These are phyloP conservation scores for Volvariella volvacea DNA, from an alignment of 1,284 basidiomycete genomes.

Conservation along the genomic window DNA sequence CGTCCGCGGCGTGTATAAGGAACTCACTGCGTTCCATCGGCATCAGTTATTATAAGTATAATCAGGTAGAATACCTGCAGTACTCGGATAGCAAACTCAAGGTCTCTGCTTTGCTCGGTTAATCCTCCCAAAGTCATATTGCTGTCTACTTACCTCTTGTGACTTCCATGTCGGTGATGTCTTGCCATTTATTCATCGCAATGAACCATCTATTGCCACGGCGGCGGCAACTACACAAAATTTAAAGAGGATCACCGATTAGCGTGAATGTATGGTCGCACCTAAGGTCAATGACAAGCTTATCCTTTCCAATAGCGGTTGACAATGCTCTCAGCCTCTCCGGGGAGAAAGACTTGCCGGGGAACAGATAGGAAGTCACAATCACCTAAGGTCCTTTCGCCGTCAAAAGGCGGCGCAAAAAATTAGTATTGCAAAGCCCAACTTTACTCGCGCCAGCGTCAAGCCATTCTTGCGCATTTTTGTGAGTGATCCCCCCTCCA, in stretches of 20 bases:
- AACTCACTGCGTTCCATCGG: slow-evolving; percentile 65
- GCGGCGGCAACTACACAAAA: slow-evolving; percentile 70
- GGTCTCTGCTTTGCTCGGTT: slow-evolving; percentile 48
- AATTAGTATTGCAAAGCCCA: slow-evolving; percentile 3
- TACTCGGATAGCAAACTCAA: slow-evolving; percentile 65
- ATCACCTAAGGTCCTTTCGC: slow-evolving; percentile 62
- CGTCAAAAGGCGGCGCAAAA: slow-evolving; percentile 2
- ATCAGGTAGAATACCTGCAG: slow-evolving; percentile 52
- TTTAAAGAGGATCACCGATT: slow-evolving; percentile 1
- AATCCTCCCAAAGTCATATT: slow-evolving; percentile 3
- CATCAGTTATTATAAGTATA: neutral
- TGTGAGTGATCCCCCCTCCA: slow-evolving; percentile 85
- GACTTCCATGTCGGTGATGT: slow-evolving; percentile 92
- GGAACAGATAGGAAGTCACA: slow-evolving; percentile 95
- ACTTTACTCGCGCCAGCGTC: slow-evolving; percentile 91
- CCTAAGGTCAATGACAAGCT: slow-evolving; percentile 94
- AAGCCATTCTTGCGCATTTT: slow-evolving; percentile 84
- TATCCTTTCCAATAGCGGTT: slow-evolving; percentile 74
- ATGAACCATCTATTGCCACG: slow-evolving; percentile 82
- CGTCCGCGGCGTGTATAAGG: slow-evolving; percentile 94
- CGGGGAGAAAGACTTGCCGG: slow-evolving; percentile 71
- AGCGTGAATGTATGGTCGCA: slow-evolving; percentile 19
- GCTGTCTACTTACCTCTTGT: slow-evolving; percentile 53
- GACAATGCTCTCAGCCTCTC: slow-evolving; percentile 66
- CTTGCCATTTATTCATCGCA: slow-evolving; percentile 99